A percentile compares a stretch with the other conserved stretches of the same genome.
phyloP scores from a whole-genome alignment of 257 asterid genomes.

The Solanum raphanifolium region DNA sequence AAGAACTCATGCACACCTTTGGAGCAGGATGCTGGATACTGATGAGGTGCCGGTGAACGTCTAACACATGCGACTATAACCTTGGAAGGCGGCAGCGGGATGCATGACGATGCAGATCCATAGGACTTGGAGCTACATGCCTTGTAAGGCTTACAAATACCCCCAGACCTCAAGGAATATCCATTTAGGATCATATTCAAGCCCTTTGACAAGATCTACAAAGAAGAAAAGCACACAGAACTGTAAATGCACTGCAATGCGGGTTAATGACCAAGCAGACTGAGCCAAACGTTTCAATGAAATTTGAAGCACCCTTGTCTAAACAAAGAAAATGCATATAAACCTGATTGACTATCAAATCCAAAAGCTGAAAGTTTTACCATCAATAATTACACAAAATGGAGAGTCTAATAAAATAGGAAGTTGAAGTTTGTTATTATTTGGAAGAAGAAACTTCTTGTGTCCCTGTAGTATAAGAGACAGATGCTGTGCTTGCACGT shows the following conservation, averaged over 20 bases:
- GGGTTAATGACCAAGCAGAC: background rate
- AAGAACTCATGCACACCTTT: conserved; percentile 28
- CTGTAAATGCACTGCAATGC: background rate
- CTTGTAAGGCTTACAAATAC: conserved; percentile 19
- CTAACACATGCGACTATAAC: conserved; percentile 7
- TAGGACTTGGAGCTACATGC: conserved; percentile 17
- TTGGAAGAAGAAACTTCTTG: background rate
- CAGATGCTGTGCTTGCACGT: too few species aligned
- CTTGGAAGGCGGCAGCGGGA: conserved; percentile 6
- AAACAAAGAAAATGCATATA: background rate
- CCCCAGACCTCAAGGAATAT: conserved; percentile 27
- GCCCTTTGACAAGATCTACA: conserved; percentile 3
- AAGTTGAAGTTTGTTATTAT: background rate
- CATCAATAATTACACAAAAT: background rate
- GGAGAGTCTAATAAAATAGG: background rate
- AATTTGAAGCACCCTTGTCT: background rate
- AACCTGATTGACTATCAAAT: background rate
- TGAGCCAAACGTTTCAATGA: background rate
- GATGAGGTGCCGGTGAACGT: conserved; percentile 17
- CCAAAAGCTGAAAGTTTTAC: background rate
- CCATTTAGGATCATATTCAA: conserved; percentile 48
- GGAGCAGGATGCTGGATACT: conserved; percentile 1
- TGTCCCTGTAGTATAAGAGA: background rate
- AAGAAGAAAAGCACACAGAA: background rate
- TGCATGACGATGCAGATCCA: conserved; percentile 11